These are phyloP conservation scores for Sarocladium kiliense DNA, from an alignment of 2,329 filamentous ascomycete species.

Conservation along the genomic window DNA sequence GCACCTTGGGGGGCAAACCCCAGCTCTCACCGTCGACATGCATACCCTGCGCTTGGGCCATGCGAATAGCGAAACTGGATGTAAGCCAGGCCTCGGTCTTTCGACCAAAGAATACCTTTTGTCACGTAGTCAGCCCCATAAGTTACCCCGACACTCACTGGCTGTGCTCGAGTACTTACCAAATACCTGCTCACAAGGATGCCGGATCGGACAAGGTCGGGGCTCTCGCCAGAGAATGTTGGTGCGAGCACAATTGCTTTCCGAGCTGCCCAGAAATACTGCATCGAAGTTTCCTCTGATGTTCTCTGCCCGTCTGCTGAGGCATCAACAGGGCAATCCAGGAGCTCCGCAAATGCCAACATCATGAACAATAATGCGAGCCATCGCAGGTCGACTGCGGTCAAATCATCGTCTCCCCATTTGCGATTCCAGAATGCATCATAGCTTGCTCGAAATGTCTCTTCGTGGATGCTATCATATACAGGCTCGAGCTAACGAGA, in stretches of 20 bases:
- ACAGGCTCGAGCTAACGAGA: constrained; percentile 23
- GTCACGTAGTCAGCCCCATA: background rate
- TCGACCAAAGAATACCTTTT: constrained; percentile 26
- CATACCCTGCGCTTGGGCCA: constrained; percentile 37
- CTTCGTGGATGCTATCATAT: constrained; percentile 29
- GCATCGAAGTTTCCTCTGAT: constrained; percentile 30
- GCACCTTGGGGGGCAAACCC: constrained; percentile 28
- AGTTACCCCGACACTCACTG: too few relatives aligned
- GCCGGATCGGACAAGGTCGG: constrained; percentile 33
- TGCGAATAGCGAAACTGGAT: constrained; percentile 34
- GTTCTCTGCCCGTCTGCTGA: constrained; percentile 29
- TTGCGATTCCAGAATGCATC: constrained; percentile 32
- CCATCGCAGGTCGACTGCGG: constrained; percentile 34
- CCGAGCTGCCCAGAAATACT: constrained; percentile 35
- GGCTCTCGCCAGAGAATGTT: constrained; percentile 34
- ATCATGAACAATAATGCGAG: constrained; percentile 35
- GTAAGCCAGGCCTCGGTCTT: constrained; percentile 35
- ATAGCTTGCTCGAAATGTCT: constrained; percentile 28
- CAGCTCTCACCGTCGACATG: constrained; percentile 36
- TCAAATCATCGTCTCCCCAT: constrained; percentile 33
- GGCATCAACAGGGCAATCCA: constrained; percentile 26
- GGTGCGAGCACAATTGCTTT: constrained; percentile 34
- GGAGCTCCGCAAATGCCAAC: constrained; percentile 30
- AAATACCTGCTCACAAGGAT: constrained; percentile 33
- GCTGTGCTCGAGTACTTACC: constrained; percentile 11